phyloP scores from a whole-genome alignment of 2,329 filamentous ascomycete genomes.

The Beauveria varroae region DNA sequence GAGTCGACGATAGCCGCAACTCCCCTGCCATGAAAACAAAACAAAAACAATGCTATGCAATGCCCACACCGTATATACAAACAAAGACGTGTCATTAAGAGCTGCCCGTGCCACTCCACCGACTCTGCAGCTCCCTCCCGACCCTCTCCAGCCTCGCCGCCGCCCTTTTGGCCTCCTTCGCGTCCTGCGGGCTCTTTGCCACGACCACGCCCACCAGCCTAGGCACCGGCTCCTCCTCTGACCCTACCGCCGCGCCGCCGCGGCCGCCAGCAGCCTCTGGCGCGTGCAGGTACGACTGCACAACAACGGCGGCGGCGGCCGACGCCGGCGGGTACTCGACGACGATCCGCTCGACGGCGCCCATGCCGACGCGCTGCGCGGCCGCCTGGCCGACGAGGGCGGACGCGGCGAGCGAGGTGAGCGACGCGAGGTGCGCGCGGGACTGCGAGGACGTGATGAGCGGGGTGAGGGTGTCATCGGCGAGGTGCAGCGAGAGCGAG shows the following conservation, averaged over 20 bases:
- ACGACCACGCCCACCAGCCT: slow-evolving; percentile 49
- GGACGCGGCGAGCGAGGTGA: slow-evolving; percentile 44
- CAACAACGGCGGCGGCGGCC: slow-evolving; percentile 27
- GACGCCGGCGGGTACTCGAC: slow-evolving; percentile 42
- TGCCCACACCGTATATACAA: neutral
- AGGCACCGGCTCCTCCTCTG: slow-evolving; percentile 24
- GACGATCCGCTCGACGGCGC: slow-evolving; percentile 48
- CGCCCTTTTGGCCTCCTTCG: slow-evolving; percentile 44
- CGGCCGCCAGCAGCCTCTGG: slow-evolving; percentile 15
- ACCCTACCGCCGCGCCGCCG: neutral
- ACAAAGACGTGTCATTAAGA: neutral
- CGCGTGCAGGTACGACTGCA: slow-evolving; percentile 39
- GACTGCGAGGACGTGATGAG: slow-evolving; percentile 47
- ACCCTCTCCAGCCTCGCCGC: slow-evolving; percentile 46
- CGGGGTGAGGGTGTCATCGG: slow-evolving; percentile 49
- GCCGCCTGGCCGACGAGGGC: slow-evolving; percentile 47
- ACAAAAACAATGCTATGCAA: neutral
- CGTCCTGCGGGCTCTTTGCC: slow-evolving; percentile 38
- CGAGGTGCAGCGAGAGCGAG: slow-evolving; percentile 46
- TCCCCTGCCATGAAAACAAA: neutral
- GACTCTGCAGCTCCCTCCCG: slow-evolving; percentile 46
- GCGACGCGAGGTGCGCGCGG: slow-evolving; percentile 37
- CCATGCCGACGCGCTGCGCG: slow-evolving; percentile 44
- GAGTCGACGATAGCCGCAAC: no score
- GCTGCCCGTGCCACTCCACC: slow-evolving; percentile 33